Evolutionary conservation across 1,284 basidiomycete species (phyloP).

Genomic region (Cutaneotrichosporon mucoides): DNA sequence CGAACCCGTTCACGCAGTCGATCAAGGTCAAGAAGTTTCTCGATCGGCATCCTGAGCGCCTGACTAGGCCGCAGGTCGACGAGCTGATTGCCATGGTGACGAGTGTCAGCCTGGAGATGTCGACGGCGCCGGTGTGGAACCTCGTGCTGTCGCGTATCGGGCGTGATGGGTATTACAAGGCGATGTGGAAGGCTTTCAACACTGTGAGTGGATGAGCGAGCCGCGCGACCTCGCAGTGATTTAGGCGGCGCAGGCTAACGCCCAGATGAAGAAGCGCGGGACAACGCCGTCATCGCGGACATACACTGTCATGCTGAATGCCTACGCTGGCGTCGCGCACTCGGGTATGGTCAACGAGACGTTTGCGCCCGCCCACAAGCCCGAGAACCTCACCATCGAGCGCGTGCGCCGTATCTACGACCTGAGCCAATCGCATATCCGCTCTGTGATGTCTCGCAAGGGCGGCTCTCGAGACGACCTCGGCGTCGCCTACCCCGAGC

Average conservation of each 20-base stretch:
- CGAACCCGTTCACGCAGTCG: neutral
- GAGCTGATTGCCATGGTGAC: slow-evolving; percentile 29
- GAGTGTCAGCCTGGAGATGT: slow-evolving; percentile 20
- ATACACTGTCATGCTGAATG: slow-evolving; percentile 43
- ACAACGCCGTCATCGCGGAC: slow-evolving; percentile 39
- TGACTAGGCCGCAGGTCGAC: slow-evolving; percentile 19
- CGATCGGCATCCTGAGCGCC: neutral
- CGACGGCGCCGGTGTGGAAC: slow-evolving; percentile 45
- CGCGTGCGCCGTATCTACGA: slow-evolving; percentile 39
- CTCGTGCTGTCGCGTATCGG: slow-evolving; percentile 37
- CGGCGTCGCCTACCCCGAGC: slow-evolving; percentile 3
- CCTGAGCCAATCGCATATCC: slow-evolving; percentile 34
- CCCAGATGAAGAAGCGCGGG: slow-evolving; percentile 49
- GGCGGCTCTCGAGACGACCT: neutral
- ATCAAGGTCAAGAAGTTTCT: neutral
- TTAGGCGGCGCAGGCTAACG: neutral
- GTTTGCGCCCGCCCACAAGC: slow-evolving; percentile 13
- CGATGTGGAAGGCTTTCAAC: slow-evolving; percentile 43
- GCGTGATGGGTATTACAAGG: slow-evolving; percentile 30
- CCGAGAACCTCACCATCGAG: slow-evolving; percentile 29
- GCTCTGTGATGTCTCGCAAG: neutral
- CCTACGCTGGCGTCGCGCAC: slow-evolving; percentile 35
- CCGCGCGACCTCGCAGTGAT: no score
- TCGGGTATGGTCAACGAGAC: slow-evolving; percentile 2
- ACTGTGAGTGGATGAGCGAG: slow-evolving; percentile 27